Evolutionary conservation across 306 rosid species (phyloP).

Genomic region (Medicago lupulina): DNA sequence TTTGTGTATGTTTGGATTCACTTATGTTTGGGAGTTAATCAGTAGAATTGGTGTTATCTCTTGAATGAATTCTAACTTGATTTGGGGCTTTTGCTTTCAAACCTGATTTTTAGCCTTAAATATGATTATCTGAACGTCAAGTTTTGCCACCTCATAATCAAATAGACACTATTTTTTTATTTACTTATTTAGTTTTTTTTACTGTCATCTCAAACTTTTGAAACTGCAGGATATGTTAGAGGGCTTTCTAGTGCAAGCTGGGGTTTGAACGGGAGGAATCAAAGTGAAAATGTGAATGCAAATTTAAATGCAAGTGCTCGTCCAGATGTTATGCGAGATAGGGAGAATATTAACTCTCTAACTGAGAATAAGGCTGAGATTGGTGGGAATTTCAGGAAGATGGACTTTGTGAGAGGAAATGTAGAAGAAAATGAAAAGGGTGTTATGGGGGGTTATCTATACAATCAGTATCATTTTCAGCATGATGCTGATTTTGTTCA

Average conservation of each 20-base stretch:
- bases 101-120: not conserved
- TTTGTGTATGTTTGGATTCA: not conserved
- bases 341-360: slow-evolving; percentile 40
- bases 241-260: slow-evolving; percentile 41
- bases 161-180: not conserved
- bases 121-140: not conserved
- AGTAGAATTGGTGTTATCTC: not conserved
- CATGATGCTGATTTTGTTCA: slow-evolving; percentile 80
- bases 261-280: slow-evolving; percentile 16
- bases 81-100: not conserved
- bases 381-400: slow-evolving; percentile 41
- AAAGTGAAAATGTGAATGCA: slow-evolving; percentile 26
- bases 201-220: slow-evolving; percentile 20
- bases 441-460: slow-evolving; percentile 27
- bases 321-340: slow-evolving; percentile 38
- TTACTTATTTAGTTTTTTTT: not conserved
- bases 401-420: slow-evolving; percentile 70
- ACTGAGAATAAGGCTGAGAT: slow-evolving; percentile 45
- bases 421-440: slow-evolving; percentile 51
- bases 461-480: slow-evolving; percentile 46
- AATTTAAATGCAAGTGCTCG: slow-evolving; percentile 27
- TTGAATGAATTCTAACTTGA: not conserved
- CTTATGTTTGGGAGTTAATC: not conserved
- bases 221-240: slow-evolving; percentile 45
- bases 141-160: not conserved